These are phyloP conservation scores for Penicillium bovifimosum DNA, from an alignment of 495 filamentous ascomycete species.

Conservation along the genomic window DNA sequence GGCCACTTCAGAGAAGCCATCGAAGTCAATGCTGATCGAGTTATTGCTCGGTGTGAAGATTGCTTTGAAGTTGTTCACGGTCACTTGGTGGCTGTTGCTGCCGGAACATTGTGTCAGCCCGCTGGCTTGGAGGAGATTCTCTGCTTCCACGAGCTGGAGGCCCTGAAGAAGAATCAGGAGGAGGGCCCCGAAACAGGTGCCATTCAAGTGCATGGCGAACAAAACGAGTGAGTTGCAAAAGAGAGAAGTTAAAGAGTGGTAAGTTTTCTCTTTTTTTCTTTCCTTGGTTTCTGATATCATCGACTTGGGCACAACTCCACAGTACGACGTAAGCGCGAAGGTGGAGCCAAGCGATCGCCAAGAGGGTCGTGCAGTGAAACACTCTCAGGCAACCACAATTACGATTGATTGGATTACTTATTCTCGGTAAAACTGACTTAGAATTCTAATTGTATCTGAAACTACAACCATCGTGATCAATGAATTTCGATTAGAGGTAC, in stretches of 20 bases:
- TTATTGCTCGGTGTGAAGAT: constrained; percentile 61
- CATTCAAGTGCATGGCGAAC: constrained; percentile 6
- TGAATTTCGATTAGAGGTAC: too few species aligned
- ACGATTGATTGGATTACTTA: not conserved
- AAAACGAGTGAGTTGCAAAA: constrained; percentile 1
- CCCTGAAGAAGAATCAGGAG: constrained; percentile 8
- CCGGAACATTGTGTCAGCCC: constrained; percentile 64
- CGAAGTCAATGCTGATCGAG: constrained; percentile 59
- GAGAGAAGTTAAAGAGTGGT: not conserved
- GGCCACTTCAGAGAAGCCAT: constrained; percentile 66
- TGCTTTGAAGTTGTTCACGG: constrained; percentile 65
- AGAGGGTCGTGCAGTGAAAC: not conserved
- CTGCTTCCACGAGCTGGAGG: constrained; percentile 49
- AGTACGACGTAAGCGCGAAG: constrained; percentile 9
- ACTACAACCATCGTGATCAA: not conserved
- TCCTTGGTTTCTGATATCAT: constrained; percentile 4
- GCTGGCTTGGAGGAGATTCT: constrained; percentile 47
- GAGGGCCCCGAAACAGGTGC: not conserved
- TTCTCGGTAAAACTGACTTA: too few species aligned
- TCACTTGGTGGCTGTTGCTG: constrained; percentile 58
- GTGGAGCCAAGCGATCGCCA: constrained; percentile 5
- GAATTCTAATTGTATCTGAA: too few species aligned
- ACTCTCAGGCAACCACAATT: not conserved
- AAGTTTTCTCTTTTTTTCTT: not conserved
- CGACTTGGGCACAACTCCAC: constrained; percentile 1